A percentile compares a stretch with the other conserved stretches of the same genome.
Conservation (phyloP, 768 basidiomycete genomes). For the Suillus subalutaceus region DNA sequence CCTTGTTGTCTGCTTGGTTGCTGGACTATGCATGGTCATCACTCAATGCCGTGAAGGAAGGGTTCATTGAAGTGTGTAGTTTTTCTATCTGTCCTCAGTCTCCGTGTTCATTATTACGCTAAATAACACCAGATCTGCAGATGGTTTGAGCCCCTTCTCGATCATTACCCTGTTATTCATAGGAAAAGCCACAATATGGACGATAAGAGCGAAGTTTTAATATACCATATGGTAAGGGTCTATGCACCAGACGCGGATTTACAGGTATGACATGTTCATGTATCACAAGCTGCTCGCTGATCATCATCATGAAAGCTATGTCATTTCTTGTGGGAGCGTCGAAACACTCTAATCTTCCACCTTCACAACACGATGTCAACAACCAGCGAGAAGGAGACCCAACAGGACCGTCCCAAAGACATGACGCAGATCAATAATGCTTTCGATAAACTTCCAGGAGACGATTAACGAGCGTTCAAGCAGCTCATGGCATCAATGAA, state of each 20-base stretch:
- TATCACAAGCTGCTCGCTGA: not conserved
- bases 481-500: not conserved
- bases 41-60: not conserved
- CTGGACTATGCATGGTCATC: not conserved
- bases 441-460: not conserved
- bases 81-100: not conserved
- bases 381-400: not conserved
- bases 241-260: not conserved
- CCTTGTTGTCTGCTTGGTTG: conserved; percentile 2
- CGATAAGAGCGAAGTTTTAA: not conserved
- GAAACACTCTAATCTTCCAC: not conserved
- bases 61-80: not conserved
- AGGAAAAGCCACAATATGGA: not conserved
- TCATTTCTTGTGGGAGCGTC: not conserved
- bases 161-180: not conserved
- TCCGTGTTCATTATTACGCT: not conserved
- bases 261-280: not conserved
- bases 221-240: not conserved
- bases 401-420: not conserved
- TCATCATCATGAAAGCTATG: not conserved
- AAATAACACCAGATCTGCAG: not conserved
- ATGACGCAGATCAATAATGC: not conserved
- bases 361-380: not conserved
- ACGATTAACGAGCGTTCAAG: not conserved
- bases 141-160: conserved; percentile 3